Base-by-base conservation (phyloP, 768 basidiomycete species). In the Rhodotorula paludigena region DNA sequence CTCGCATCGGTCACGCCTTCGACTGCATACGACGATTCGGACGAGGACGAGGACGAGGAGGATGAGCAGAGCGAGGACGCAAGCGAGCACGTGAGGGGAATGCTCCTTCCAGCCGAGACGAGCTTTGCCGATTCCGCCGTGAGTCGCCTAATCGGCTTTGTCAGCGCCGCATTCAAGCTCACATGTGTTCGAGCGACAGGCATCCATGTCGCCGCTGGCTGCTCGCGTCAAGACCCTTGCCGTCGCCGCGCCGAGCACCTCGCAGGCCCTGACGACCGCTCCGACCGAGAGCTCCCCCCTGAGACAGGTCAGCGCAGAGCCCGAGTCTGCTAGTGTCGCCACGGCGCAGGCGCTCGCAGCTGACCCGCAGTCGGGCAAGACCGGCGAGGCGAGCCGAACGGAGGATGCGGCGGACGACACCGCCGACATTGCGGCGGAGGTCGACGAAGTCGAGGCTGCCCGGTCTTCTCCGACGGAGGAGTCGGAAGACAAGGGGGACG, bases 21-120 rank as follows among this genome's bases (percentile, higher is more conserved):
- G 44, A 63, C 63, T 15, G 55, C 36, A 36, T 71, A 67, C 30
- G 71, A 65, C 42, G 66, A 72, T 23, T 68, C 71, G 52, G 71
- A 72, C 36, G 66, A 64, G 51, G 66, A 58, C 18, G 61, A 64
- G n/a, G 60, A 49, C 10, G 25, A 28, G 1, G 52, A 38, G 35
- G 52, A 18, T 25, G 63, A 36, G 21, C 60, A 49, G 5, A 57
- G 54, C 21, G 35, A 30, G 10, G 36, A 36, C 5, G 66, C 65
- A 55, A 30, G 18, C 16, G 56, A 44, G 45, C 53, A 35, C 42
- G 62, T 23, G 36, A 36, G 35, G 30, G 57, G 18, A 45, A 32
- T 51, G 61, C 25, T 44, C 18, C 28, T 49, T 41, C 25, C 57
- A 30, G 41, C 38, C 4, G 53, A 48, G 5, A 23, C 30, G 23